Evolutionary conservation across 1,284 basidiomycete species (phyloP).

Genomic region (Apiotrichum brassicae): DNA sequence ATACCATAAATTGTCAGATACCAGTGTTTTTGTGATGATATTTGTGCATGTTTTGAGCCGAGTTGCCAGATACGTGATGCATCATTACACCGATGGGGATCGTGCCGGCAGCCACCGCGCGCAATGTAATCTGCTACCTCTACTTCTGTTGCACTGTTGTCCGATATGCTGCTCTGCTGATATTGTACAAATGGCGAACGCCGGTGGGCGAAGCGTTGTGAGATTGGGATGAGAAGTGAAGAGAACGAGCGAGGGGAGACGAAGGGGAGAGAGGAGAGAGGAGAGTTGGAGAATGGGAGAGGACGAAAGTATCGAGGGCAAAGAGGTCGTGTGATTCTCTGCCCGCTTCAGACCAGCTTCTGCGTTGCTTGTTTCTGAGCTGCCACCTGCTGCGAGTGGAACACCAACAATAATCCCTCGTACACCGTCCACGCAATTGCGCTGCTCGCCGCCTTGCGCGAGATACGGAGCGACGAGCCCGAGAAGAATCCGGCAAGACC

Average conservation of each 20-base stretch:
- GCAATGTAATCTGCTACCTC: no score
- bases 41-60: neutral
- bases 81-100: no score
- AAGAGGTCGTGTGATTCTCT: no score
- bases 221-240: neutral
- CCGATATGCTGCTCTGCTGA: neutral
- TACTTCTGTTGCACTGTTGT: neutral
- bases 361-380: neutral
- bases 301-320: no score
- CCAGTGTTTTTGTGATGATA: neutral
- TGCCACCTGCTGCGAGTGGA: slow-evolving; percentile 44
- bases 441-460: slow-evolving; percentile 81
- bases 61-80: no score
- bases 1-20: no score
- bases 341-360: neutral
- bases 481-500: slow-evolving; percentile 75
- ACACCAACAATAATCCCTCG: slow-evolving; percentile 63
- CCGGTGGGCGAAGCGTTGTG: neutral
- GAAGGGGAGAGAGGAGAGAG: neutral
- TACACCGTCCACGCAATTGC: slow-evolving; percentile 91
- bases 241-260: neutral
- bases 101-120: no score
- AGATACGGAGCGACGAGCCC: slow-evolving; percentile 72
- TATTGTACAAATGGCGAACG: neutral
- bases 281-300: neutral